Percentiles rank a stretch among this genome's conserved stretches.
phyloP scores from a whole-genome alignment of 2,329 filamentous ascomycete genomes.

The Stylonectria norvegica region DNA sequence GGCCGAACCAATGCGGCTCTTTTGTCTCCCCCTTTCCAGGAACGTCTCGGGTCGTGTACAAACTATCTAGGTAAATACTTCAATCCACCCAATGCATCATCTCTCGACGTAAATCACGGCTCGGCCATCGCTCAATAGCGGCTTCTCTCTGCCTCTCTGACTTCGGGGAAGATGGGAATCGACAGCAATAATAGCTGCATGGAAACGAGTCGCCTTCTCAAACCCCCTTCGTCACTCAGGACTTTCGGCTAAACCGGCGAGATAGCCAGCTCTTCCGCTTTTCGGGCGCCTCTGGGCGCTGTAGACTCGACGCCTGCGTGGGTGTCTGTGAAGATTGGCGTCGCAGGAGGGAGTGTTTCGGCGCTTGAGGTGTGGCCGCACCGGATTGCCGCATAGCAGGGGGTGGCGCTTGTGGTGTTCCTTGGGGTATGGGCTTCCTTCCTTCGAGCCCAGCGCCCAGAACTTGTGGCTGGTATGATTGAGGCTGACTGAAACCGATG shows the following conservation, averaged over 20 bases:
- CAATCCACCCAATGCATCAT: neutral
- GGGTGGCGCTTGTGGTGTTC: slow-evolving; percentile 24
- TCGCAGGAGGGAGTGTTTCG: slow-evolving; percentile 28
- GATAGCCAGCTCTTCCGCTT: slow-evolving; percentile 92
- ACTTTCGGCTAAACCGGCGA: slow-evolving; percentile 69
- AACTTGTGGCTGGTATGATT: slow-evolving; percentile 41
- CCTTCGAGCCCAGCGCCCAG: slow-evolving; percentile 34
- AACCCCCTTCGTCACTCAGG: slow-evolving; percentile 10
- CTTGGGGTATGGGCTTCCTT: slow-evolving; percentile 23
- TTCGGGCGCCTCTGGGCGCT: slow-evolving; percentile 40
- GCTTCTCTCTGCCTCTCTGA: neutral
- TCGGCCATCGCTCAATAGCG: neutral
- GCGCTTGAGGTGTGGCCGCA: slow-evolving; percentile 23
- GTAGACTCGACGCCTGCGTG: slow-evolving; percentile 25
- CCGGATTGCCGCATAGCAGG: slow-evolving; percentile 13
- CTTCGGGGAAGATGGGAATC: too few species aligned
- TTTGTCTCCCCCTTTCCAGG: slow-evolving; percentile 1
- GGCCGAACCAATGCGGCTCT: slow-evolving; percentile 3
- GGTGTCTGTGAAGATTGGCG: slow-evolving; percentile 27
- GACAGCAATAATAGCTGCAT: too few species aligned
- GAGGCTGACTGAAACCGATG: slow-evolving; percentile 49
- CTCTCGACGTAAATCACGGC: slow-evolving; percentile 4
- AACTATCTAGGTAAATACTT: too few species aligned
- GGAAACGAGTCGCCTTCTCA: neutral
- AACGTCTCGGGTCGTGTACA: slow-evolving; percentile 4